Percentiles rank a stretch among this genome's conserved stretches.
Conservation (phyloP, 805 yeast genomes). For the Ogataea haglerorum region DNA sequence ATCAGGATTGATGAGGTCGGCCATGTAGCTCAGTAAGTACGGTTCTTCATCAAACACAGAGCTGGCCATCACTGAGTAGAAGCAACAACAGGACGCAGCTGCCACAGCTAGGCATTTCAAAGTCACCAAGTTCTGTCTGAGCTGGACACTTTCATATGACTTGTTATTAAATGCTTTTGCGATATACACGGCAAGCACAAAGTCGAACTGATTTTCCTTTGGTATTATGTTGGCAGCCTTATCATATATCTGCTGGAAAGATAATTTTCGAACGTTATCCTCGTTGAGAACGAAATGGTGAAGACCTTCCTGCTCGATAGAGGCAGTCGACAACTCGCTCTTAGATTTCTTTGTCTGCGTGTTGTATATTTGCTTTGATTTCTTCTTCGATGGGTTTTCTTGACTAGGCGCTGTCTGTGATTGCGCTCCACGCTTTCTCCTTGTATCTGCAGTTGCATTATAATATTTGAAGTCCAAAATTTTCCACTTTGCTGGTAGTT, state of each 20-base stretch:
- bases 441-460: slow-evolving; percentile 23
- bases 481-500: slow-evolving; percentile 56
- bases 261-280: slow-evolving; percentile 51
- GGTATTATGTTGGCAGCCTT: slow-evolving; percentile 59
- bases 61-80: slow-evolving; percentile 58
- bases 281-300: slow-evolving; percentile 49
- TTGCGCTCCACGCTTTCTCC: not conserved
- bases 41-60: slow-evolving; percentile 72
- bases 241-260: slow-evolving; percentile 62
- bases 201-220: slow-evolving; percentile 58
- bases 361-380: slow-evolving; percentile 17
- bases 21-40: slow-evolving; percentile 60
- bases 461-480: slow-evolving; percentile 53
- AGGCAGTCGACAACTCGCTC: slow-evolving; percentile 14
- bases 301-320: slow-evolving; percentile 42
- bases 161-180: slow-evolving; percentile 69
- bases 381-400: slow-evolving; percentile 17
- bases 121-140: slow-evolving; percentile 58
- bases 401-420: slow-evolving; percentile 6
- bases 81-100: slow-evolving; percentile 53
- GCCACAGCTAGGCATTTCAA: slow-evolving; percentile 68
- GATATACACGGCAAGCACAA: slow-evolving; percentile 54
- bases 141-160: slow-evolving; percentile 47
- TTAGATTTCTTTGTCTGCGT: slow-evolving; percentile 22
- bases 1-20: slow-evolving; percentile 71